Percentiles rank a stretch among this genome's conserved stretches.
Evolutionary conservation across 306 rosid genomes (phyloP).

Genomic region (Acacia acuminata): DNA sequence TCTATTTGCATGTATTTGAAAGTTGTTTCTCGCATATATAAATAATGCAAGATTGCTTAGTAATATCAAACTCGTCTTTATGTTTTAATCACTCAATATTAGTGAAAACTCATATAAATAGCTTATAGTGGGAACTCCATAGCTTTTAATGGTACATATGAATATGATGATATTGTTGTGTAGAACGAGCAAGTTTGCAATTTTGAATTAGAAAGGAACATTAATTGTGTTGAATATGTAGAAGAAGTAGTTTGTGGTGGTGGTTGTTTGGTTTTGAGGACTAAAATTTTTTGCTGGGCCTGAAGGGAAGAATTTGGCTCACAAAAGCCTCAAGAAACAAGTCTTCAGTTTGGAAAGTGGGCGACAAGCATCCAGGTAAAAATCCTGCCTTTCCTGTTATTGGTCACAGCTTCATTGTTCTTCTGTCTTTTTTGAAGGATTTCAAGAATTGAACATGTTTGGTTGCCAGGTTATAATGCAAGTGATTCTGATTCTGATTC

Average conservation of each 20-base stretch:
- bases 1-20: neutral
- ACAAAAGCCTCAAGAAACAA: slow-evolving; percentile 80
- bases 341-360: slow-evolving; percentile 89
- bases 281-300: slow-evolving; percentile 33
- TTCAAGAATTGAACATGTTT: neutral
- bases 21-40: neutral
- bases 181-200: slow-evolving; percentile 21
- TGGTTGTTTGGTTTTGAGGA: slow-evolving; percentile 10
- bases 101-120: neutral
- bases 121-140: neutral
- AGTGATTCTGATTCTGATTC: slow-evolving; percentile 97
- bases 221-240: slow-evolving; percentile 16
- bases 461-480: slow-evolving; percentile 75
- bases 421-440: neutral
- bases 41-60: neutral
- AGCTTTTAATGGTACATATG: slow-evolving; percentile 12
- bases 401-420: neutral
- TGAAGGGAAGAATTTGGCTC: slow-evolving; percentile 87
- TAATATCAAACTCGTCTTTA: neutral
- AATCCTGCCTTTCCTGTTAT: slow-evolving; percentile 12
- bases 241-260: slow-evolving; percentile 2
- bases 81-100: neutral
- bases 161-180: neutral
- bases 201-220: neutral
- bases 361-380: slow-evolving; percentile 90